Evolutionary conservation across 805 yeast species (phyloP), one percentile per base, ranked within the genome.

Genomic region (Candida ovalis): DNA sequence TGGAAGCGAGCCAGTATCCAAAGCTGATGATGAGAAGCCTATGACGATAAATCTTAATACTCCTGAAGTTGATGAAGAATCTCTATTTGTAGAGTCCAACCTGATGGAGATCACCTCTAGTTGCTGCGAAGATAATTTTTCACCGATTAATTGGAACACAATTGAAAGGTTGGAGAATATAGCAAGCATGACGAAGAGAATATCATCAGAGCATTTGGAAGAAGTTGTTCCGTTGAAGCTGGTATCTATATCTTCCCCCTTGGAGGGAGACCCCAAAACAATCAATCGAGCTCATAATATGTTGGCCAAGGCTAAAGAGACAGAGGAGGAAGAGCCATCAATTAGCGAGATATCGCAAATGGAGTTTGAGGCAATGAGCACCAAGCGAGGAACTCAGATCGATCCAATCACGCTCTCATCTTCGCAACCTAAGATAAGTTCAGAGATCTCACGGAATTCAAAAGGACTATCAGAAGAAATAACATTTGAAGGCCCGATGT

Each of bases 331-430:
- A n/a, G 43, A 21, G 12, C 30, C 43, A 5, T 42, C 44, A 3
- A 33, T 32, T 22, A 42, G 33, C 9, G 39, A 42, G 22, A 42
- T 42, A 32, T 33, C 44, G 22, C 44, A 42, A 17, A 23, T 22
- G 21, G 44, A 42, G 12, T 42, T 42, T 22, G 28, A 33, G 10
- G 21, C 40, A 2, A 25, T 28, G 28, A 19, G 13, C 6, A 24
- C 33, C 19, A 38, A 30, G 17, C 40, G 15, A 19, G 57, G 56
- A 12, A 52, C 59, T 12, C 58, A 50, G 38, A 49, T 46, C 30
- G 54, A 51, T 24, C 56, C 59, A 13, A 53, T 54, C 24, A 41
- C 32, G 5, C 33, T 55, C 3, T 49, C 57, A 7, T 52, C 54
- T 1, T 49, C 54, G 3, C 51, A 37, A 15, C 30, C 40, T 30